A percentile compares a stretch with the other conserved stretches of the same genome.
These are phyloP conservation scores for Saxispiralis lemnorum DNA, from an alignment of 495 filamentous ascomycete species.

Conservation along the genomic window DNA sequence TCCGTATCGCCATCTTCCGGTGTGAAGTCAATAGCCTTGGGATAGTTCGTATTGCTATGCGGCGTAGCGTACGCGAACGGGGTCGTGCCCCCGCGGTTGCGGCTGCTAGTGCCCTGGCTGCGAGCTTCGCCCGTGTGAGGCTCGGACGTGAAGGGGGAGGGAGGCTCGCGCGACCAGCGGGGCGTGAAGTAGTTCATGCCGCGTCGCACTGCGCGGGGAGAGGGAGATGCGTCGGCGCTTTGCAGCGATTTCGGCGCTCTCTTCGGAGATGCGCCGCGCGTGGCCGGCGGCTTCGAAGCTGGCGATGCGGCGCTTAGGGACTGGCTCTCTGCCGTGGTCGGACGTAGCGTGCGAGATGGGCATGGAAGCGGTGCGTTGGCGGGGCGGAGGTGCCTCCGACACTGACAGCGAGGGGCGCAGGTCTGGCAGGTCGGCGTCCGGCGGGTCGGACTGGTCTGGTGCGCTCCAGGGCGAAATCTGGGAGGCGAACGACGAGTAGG, in stretches of 20 bases:
- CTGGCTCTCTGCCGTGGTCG: constrained; percentile 14
- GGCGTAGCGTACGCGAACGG: constrained; percentile 37
- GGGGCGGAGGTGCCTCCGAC: not conserved
- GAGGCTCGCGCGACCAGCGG: constrained; percentile 16
- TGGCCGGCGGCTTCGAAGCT: constrained; percentile 17
- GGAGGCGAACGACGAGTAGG: constrained; percentile 25
- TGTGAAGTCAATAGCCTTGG: constrained; percentile 1
- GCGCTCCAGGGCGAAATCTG: constrained; percentile 14
- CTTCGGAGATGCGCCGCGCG: not conserved
- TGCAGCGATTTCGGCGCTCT: not conserved
- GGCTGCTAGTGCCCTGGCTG: constrained; percentile 5
- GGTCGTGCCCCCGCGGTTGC: constrained; percentile 24
- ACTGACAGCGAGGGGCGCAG: not conserved
- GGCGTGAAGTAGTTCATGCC: constrained; percentile 15
- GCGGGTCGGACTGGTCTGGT: constrained; percentile 12
- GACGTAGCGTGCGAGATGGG: constrained; percentile 21
- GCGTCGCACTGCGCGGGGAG: constrained; percentile 13
- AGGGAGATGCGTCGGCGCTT: constrained; percentile 16
- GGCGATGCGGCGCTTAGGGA: constrained; percentile 25
- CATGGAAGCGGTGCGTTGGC: constrained; percentile 31
- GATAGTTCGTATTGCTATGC: constrained; percentile 22
- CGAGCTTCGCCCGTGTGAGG: constrained; percentile 10
- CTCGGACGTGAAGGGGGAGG: constrained; percentile 17
- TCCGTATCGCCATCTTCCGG: constrained; percentile 13
- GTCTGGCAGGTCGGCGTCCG: not conserved